Conservation (phyloP, 2,329 filamentous ascomycete species). For the Colletotrichum sp. region DNA sequence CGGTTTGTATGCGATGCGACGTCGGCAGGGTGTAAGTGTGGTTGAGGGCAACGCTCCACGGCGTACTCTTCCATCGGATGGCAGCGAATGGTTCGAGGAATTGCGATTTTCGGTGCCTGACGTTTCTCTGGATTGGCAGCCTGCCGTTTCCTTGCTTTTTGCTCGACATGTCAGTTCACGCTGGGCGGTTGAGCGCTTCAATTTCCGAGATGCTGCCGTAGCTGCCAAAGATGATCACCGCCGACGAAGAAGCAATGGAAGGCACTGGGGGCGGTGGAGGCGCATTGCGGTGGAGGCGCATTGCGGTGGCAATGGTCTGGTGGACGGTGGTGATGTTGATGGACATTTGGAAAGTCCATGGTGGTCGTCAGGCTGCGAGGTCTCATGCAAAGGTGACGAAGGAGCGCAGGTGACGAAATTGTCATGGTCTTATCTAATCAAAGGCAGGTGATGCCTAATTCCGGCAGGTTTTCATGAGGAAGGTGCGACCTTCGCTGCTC, state of each 20-base stretch:
- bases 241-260: neutral
- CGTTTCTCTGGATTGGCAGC: neutral
- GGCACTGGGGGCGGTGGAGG: neutral
- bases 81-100: neutral
- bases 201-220: constrained; percentile 6
- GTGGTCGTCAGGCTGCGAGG: neutral
- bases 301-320: neutral
- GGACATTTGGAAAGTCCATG: neutral
- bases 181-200: neutral
- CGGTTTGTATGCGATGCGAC: neutral
- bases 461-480: neutral
- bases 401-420: too few relatives aligned
- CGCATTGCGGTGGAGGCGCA: neutral
- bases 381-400: neutral
- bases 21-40: neutral
- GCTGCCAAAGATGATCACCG: neutral
- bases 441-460: neutral
- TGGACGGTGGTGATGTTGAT: neutral
- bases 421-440: neutral
- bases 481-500: neutral
- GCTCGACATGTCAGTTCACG: neutral
- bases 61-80: neutral
- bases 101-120: neutral
- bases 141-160: constrained; percentile 4
- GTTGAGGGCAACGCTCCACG: constrained; percentile 5